phyloP scores from a whole-genome alignment of 164 flowering plant genomes.

The Stephania yunnanensis region DNA sequence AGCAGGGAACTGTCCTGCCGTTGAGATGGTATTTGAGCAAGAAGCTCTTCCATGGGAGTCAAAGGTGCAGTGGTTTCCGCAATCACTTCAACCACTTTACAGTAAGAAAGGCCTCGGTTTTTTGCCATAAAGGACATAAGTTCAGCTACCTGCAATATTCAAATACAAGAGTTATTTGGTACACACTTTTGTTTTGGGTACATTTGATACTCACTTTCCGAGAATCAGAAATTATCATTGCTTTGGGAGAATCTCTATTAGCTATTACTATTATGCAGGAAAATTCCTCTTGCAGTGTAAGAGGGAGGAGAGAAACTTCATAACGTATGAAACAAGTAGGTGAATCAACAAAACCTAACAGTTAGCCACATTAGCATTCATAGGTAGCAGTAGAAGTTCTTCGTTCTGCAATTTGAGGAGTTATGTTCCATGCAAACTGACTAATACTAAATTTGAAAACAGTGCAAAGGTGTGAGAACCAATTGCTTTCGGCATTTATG shows the following conservation, averaged over 20 bases:
- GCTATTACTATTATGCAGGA: not conserved
- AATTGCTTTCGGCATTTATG: not conserved
- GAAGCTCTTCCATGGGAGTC: slow-evolving; percentile 74
- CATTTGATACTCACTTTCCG: not conserved
- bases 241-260: not conserved
- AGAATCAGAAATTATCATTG: not conserved
- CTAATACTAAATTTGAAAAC: not conserved
- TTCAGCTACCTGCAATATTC: slow-evolving; percentile 71
- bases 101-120: slow-evolving; percentile 64
- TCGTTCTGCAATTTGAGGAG: not conserved
- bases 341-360: not conserved
- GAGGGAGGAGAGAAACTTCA: not conserved
- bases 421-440: not conserved
- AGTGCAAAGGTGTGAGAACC: too few relatives aligned
- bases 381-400: not conserved
- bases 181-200: not conserved
- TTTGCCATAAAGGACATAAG: slow-evolving; percentile 83
- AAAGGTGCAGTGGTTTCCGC: slow-evolving; percentile 93
- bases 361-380: not conserved
- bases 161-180: not conserved
- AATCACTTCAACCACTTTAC: slow-evolving; percentile 90
- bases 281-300: not conserved
- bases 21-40: slow-evolving; percentile 64
- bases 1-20: slow-evolving; percentile 28
- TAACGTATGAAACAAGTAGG: not conserved